Base-by-base conservation (phyloP, 495 filamentous ascomycete genomes). In the Collariella sp. region DNA sequence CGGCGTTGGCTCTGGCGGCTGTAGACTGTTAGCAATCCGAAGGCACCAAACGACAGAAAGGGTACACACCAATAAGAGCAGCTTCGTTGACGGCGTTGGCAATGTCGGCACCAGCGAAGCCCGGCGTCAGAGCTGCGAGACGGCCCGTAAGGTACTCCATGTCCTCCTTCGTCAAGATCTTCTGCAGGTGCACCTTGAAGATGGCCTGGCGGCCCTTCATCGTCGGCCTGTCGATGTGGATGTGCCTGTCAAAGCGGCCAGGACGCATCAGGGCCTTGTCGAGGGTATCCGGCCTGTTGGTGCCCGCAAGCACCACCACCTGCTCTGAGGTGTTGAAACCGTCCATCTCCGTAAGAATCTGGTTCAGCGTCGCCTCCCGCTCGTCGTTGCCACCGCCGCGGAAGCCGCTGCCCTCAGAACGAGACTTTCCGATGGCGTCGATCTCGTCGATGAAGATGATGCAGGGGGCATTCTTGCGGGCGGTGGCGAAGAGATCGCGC, bases 371-470 rank as follows among this genome's bases (percentile, higher is more conserved):
- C 43, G 86, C 86, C 69, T 98, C 93, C 62, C 93, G 83, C 75
- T 98, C 93, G 64, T 97, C 94, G 62, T 96, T 97, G 49, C 93
- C 93, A 56, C 93, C 93, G 52, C 85, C 81, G 48, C 84, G 83
- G 58, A 78, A 83, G 35, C 77, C 73, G 16, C 73, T 69, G 42
- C 75, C 71, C 59, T 89, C 88, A 1, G 84, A 75, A 70, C 93
- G 82, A 34, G 90, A 84, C 68, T 89, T 90, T 65, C 93, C 93
- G 63, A 98, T 95, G 33, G 93, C 93, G 72, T 98, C 93, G 55
- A 98, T 98, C 72, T 98, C 93, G 65, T 98, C 93, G 61, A 98
- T 96, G 76, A 98, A 98, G 68, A 98, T 93, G 69, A 98, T 98
- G 72, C 93, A 98, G 3, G 93, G 93, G 4, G 94, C 86, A 70